Evolutionary conservation across 768 basidiomycete species (phyloP).

Genomic region (Tylopilus sp.): DNA sequence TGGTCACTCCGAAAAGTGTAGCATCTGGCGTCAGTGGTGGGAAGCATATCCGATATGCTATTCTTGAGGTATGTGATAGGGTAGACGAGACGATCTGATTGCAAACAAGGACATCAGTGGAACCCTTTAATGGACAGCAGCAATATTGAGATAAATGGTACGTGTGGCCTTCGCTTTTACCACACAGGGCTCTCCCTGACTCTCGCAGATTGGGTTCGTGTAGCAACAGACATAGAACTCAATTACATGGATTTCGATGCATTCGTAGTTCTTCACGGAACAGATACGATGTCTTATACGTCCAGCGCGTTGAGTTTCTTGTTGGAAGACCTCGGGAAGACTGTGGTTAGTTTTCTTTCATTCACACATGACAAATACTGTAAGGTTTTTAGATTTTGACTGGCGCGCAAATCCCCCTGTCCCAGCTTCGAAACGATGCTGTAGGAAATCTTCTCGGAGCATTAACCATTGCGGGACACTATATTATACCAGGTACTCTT

Average conservation of each 20-base stretch:
- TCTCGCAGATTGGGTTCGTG: slow-evolving; percentile 77
- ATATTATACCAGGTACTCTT: slow-evolving; percentile 77
- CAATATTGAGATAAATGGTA: slow-evolving; percentile 81
- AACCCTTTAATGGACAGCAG: slow-evolving; percentile 84
- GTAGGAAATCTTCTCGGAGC: slow-evolving; percentile 91
- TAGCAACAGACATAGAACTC: slow-evolving; percentile 89
- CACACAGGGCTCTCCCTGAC: slow-evolving; percentile 3
- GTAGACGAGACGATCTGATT: neutral
- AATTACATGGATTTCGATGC: slow-evolving; percentile 87
- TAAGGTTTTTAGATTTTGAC: slow-evolving; percentile 68
- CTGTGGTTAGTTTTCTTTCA: slow-evolving; percentile 54
- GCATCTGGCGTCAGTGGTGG: slow-evolving; percentile 56
- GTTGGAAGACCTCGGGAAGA: slow-evolving; percentile 90
- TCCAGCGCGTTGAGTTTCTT: slow-evolving; percentile 88
- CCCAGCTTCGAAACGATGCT: slow-evolving; percentile 90
- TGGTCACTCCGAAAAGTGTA: slow-evolving; percentile 74
- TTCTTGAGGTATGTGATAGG: slow-evolving; percentile 62
- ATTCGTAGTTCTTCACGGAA: slow-evolving; percentile 87
- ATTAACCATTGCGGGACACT: slow-evolving; percentile 85
- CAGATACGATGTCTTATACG: slow-evolving; percentile 89
- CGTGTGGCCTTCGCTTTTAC: neutral
- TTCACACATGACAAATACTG: neutral
- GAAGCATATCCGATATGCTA: slow-evolving; percentile 81
- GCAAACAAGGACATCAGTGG: slow-evolving; percentile 51
- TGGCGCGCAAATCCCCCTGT: slow-evolving; percentile 91